phyloP scores from a whole-genome alignment of 352 stramenopile species.

The Pythium coloratum region DNA sequence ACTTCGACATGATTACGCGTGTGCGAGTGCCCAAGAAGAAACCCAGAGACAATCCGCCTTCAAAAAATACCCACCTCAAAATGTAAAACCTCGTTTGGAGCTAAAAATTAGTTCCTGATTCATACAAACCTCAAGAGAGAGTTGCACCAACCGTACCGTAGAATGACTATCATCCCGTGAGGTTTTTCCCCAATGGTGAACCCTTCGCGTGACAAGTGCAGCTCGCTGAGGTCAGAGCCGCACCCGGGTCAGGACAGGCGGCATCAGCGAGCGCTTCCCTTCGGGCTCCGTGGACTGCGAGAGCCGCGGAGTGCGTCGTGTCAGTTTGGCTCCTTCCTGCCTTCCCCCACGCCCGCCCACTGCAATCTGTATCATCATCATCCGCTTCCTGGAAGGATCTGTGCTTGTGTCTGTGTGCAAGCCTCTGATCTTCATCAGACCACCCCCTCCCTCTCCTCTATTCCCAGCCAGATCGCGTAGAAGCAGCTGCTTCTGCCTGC shows the following conservation, averaged over 20 bases:
- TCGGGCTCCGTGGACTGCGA: background rate
- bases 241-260: background rate
- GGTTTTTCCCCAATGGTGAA: background rate
- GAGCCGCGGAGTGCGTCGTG: background rate
- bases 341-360: background rate
- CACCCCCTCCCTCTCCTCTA: background rate
- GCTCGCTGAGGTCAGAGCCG: conserved; percentile 1
- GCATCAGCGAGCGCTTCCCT: background rate
- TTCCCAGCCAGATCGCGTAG: background rate
- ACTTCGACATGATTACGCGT: conserved; percentile 7
- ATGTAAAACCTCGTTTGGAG: background rate
- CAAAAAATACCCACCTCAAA: background rate
- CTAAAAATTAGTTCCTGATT: background rate
- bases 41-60: background rate
- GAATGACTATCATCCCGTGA: background rate
- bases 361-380: background rate
- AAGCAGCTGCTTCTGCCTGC: background rate
- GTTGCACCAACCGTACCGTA: background rate
- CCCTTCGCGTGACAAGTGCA: conserved; percentile 4
- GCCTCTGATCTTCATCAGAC: background rate
- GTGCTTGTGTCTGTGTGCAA: no score
- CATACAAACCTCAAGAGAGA: background rate
- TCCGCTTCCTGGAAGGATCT: background rate
- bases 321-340: conserved; percentile 13
- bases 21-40: background rate